phyloP scores from a whole-genome alignment of 345 rosid species.

The Stellera chamaejasme region DNA sequence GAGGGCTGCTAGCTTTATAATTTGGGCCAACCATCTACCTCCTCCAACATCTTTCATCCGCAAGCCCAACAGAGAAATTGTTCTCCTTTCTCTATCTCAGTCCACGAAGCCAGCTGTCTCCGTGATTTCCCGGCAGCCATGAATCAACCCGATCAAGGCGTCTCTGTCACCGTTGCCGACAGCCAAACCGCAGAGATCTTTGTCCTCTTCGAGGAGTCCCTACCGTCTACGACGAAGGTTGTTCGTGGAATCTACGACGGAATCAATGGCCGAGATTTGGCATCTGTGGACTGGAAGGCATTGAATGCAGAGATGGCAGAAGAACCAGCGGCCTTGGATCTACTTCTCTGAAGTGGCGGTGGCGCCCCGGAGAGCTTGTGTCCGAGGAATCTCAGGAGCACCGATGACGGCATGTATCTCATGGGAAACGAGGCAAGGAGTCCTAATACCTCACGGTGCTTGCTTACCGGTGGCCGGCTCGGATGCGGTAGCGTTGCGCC shows the following conservation, averaged over 20 bases:
- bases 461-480: constrained; percentile 42
- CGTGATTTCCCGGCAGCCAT: not conserved
- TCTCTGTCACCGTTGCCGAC: constrained; percentile 27
- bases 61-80: no score
- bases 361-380: constrained; percentile 43
- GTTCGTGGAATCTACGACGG: constrained; percentile 62
- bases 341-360: no score
- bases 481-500: constrained; percentile 48
- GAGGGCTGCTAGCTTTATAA: no score
- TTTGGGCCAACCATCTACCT: no score
- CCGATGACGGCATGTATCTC: constrained; percentile 88
- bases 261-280: constrained; percentile 56
- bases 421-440: constrained; percentile 71
- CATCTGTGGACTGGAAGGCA: constrained; percentile 26
- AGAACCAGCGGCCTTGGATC: no score
- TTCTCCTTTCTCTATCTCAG: no score
- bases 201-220: constrained; percentile 7
- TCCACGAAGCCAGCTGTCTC: no score
- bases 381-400: constrained; percentile 73
- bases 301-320: no score
- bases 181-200: constrained; percentile 17
- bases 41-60: no score
- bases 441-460: constrained; percentile 74
- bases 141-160: not conserved
- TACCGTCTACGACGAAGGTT: constrained; percentile 29